A percentile compares a stretch with the other conserved stretches of the same genome.
Conservation (phyloP, 2,329 filamentous ascomycete genomes). For the Hypoxylon sp. region DNA sequence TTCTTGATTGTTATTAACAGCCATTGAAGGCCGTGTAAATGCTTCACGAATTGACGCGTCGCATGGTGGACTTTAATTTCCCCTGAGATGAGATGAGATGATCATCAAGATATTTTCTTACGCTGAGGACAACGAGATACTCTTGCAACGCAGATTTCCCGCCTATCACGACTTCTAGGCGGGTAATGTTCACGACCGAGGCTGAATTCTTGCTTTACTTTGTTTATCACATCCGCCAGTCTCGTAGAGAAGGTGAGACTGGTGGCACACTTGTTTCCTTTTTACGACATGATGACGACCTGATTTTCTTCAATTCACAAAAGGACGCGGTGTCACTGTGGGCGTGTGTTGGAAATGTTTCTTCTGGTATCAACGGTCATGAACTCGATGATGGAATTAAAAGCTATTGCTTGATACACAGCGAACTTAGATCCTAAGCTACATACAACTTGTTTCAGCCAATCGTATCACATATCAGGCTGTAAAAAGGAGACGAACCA, state of each 20-base stretch:
- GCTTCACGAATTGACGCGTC: constrained; percentile 52
- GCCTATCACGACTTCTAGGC: constrained; percentile 51
- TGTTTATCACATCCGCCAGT: constrained; percentile 45
- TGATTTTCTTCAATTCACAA: constrained; percentile 53
- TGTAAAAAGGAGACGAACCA: constrained; percentile 26
- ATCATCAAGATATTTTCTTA: constrained; percentile 42
- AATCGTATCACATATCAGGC: constrained; percentile 44
- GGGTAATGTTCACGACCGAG: constrained; percentile 52
- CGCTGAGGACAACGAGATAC: constrained; percentile 50
- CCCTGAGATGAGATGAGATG: constrained; percentile 42
- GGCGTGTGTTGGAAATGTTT: constrained; percentile 54
- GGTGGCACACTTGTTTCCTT: constrained; percentile 50
- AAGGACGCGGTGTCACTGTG: constrained; percentile 54
- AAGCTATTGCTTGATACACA: constrained; percentile 55
- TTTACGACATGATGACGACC: constrained; percentile 53
- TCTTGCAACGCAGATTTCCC: constrained; percentile 48
- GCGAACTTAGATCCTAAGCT: constrained; percentile 50
- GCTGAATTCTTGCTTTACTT: constrained; percentile 48
- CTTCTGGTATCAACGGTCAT: constrained; percentile 55
- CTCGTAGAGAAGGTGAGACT: constrained; percentile 44
- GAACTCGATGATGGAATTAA: constrained; percentile 56
- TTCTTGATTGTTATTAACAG: constrained; percentile 53
- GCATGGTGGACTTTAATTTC: constrained; percentile 52
- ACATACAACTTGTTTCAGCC: constrained; percentile 45
- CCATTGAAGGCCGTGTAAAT: constrained; percentile 51